phyloP scores from a whole-genome alignment of 75 land plant species.

The Cryptomeria japonica region DNA sequence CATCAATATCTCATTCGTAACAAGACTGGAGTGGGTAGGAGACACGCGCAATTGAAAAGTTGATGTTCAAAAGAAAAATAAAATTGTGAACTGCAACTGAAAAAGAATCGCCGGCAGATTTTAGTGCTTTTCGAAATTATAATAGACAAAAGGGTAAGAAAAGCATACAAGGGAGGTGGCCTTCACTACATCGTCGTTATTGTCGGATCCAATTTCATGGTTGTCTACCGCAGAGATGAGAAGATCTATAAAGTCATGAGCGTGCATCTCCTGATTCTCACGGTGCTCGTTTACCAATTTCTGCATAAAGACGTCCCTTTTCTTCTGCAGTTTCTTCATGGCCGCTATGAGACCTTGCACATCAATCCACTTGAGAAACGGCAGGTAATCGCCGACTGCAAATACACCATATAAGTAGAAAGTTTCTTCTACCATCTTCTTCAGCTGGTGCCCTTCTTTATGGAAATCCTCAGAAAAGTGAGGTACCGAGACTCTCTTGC shows the following conservation, averaged over 20 bases:
- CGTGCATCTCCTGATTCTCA: not conserved
- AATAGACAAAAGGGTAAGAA: too few relatives aligned
- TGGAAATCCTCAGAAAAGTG: not conserved
- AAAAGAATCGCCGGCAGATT: too few relatives aligned
- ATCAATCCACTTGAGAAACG: conserved; percentile 21
- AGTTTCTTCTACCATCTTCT: conserved; percentile 14
- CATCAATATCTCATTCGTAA: too few relatives aligned
- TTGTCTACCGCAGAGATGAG: conserved; percentile 29
- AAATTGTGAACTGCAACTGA: too few relatives aligned
- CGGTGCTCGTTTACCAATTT: conserved; percentile 31
- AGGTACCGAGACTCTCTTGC: not conserved
- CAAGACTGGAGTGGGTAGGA: too few relatives aligned
- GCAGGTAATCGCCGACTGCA: conserved; percentile 27
- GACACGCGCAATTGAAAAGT: too few relatives aligned
- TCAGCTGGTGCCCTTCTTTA: conserved; percentile 2
- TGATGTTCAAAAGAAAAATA: too few relatives aligned
- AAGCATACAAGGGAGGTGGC: too few relatives aligned
- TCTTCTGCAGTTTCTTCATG: conserved; percentile 22
- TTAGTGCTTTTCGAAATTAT: too few relatives aligned
- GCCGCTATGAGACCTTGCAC: not conserved
- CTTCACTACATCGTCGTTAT: too few relatives aligned
- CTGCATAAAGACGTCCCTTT: conserved; percentile 30
- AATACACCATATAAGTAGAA: conserved; percentile 12
- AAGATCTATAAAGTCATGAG: conserved; percentile 14
- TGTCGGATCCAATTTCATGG: too few relatives aligned